Base-by-base conservation (phyloP, 192 early-diverging fungal genomes). In the Borealophlyctis nickersoniae region DNA sequence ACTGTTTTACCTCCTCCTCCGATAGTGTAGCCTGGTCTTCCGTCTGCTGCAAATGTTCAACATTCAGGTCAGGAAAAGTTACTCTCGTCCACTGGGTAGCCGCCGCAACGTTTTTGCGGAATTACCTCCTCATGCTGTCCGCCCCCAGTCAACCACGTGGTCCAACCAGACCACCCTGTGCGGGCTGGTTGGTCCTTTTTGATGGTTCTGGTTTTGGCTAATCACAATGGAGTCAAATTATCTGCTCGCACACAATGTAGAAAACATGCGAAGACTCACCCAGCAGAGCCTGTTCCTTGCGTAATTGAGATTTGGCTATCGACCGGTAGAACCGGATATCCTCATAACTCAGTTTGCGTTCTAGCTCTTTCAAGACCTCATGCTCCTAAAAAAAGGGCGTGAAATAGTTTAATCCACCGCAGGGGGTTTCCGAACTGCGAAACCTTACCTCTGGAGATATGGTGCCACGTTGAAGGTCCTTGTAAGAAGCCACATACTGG, bases 271-370 rank as follows among this genome's bases (percentile, higher is more conserved):
- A 52, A 14, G 2, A 16, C 27, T 29, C 2, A 63, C 0, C 65
- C 24, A 22, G 19, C 2, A 71, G 50, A 9, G 32, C 24, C 45
- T 24, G 50, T 60, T 58, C 49, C 54, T 88, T 86, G 32, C 87
- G 77, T 62, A 95, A 68, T 33, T 81, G 76, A 34, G 85, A 79
- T 63, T 86, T 86, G 0, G 92, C 91, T 9, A 89, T 79, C 28
- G 85, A 83, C 23, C 93, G 74, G 64, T 95, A 98, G 51, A 90
- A 82, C 48, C 90, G 76, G 56, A 98, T 91, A 73, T 98, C 96
- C 29, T 95, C 87, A 72, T 87, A 96, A 4, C 86, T 87, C 2
- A 96, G 80, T 54, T 82, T 83, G 51, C 80, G 73, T 69, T 96
- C 92, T 32, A 98, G 64, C 24, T 71, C 70, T 26, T 82, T 81